phyloP scores from a whole-genome alignment of 306 rosid species.

The Senna siamea region DNA sequence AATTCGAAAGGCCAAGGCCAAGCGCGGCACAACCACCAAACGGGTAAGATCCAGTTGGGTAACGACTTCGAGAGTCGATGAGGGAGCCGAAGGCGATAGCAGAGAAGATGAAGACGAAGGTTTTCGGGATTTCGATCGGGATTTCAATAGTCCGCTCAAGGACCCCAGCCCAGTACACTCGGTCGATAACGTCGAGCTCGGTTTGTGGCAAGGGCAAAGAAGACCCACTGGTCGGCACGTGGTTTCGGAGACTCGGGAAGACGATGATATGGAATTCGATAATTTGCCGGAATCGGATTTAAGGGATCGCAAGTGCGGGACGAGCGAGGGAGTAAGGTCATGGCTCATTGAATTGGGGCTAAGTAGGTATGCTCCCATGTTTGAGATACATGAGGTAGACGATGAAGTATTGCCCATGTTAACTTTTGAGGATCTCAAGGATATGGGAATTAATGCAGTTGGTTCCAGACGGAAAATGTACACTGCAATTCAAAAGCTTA shows the following conservation, averaged over 20 bases:
- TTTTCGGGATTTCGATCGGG: constrained; percentile 50
- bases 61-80: constrained; percentile 34
- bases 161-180: constrained; percentile 50
- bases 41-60: constrained; percentile 55
- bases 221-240: constrained; percentile 38
- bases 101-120: constrained; percentile 49
- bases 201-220: constrained; percentile 46
- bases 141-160: constrained; percentile 46
- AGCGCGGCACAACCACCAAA: constrained; percentile 57
- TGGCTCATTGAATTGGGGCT: constrained; percentile 68
- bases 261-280: constrained; percentile 39
- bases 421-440: constrained; percentile 80
- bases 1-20: constrained; percentile 48
- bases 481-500: constrained; percentile 68
- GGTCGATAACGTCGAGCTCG: constrained; percentile 44
- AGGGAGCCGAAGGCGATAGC: constrained; percentile 32
- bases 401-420: constrained; percentile 76
- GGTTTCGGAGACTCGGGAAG: constrained; percentile 49
- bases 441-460: constrained; percentile 77
- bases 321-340: constrained; percentile 57
- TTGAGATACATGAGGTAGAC: constrained; percentile 79
- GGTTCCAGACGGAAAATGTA: constrained; percentile 79
- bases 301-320: constrained; percentile 38
- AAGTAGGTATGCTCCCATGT: constrained; percentile 70
- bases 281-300: constrained; percentile 51